Conservation (phyloP, 1,139 yeast genomes). For the Pichia sp. region DNA sequence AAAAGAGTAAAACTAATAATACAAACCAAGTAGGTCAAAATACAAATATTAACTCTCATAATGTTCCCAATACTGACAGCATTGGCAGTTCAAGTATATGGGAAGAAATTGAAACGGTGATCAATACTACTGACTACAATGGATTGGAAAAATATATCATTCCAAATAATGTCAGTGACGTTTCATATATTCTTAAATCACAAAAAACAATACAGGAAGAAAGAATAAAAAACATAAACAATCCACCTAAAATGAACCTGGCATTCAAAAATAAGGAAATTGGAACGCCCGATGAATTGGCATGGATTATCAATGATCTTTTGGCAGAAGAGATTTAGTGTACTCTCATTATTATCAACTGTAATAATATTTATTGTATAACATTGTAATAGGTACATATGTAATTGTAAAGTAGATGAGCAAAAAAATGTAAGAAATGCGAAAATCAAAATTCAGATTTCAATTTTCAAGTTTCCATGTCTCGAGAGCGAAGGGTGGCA, state of each 20-base stretch:
- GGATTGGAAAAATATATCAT: slow-evolving; percentile 6
- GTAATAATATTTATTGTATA: not conserved
- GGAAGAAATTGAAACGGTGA: slow-evolving; percentile 6
- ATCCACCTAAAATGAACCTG: slow-evolving; percentile 16
- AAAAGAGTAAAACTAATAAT: not conserved
- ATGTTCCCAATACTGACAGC: no score
- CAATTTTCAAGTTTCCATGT: no score
- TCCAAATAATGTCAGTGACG: slow-evolving; percentile 13
- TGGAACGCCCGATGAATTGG: slow-evolving; percentile 63
- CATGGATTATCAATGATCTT: slow-evolving; percentile 63
- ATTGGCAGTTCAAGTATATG: not conserved
- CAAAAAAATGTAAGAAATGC: not conserved
- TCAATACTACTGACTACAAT: slow-evolving; percentile 1
- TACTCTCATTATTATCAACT: not conserved
- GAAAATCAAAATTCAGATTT: not conserved
- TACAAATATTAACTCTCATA: not conserved
- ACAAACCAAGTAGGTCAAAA: not conserved
- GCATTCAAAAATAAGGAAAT: slow-evolving; percentile 26
- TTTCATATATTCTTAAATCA: slow-evolving; percentile 17
- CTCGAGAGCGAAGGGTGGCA: slow-evolving; percentile 7
- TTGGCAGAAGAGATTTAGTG: slow-evolving; percentile 14
- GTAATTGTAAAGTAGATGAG: not conserved
- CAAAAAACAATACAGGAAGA: slow-evolving; percentile 2
- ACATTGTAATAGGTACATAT: not conserved
- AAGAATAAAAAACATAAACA: slow-evolving; percentile 1